A percentile compares a stretch with the other conserved stretches of the same genome.
Conservation (phyloP, 169 alveolate genomes). For the Condylostoma magnum region DNA sequence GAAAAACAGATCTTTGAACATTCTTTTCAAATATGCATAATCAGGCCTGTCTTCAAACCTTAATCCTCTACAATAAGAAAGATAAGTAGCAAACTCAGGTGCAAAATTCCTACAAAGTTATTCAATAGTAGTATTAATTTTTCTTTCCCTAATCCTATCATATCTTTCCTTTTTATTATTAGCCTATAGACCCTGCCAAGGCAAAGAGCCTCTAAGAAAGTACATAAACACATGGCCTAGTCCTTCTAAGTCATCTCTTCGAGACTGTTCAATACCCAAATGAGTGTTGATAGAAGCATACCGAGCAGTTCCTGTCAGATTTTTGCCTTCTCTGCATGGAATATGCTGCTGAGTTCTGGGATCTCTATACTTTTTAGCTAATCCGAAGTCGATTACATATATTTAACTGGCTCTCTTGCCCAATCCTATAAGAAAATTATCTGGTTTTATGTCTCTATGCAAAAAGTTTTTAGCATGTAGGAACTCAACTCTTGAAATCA, state of each 20-base stretch:
- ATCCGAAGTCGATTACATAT: conserved; percentile 80
- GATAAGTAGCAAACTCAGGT: conserved; percentile 58
- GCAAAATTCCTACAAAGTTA: conserved; percentile 81
- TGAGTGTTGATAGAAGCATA: conserved; percentile 76
- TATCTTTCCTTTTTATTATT: conserved; percentile 80
- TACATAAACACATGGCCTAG: conserved; percentile 68
- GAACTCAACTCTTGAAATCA: conserved; percentile 68
- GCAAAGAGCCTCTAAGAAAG: conserved; percentile 77
- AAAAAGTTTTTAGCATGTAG: conserved; percentile 63
- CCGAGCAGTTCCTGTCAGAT: conserved; percentile 80
- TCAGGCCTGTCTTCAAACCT: conserved; percentile 80
- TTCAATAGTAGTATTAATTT: conserved; percentile 79
- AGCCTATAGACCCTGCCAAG: conserved; percentile 85
- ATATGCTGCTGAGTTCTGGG: conserved; percentile 69
- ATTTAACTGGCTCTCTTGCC: conserved; percentile 61
- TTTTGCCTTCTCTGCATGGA: conserved; percentile 73
- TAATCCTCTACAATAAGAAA: conserved; percentile 59
- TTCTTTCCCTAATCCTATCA: conserved; percentile 82
- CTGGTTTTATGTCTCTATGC: conserved; percentile 87
- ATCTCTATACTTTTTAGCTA: conserved; percentile 66
- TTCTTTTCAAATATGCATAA: conserved; percentile 63
- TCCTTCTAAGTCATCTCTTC: conserved; percentile 81
- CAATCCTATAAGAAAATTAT: conserved; percentile 69
- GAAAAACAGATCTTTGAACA: too few relatives aligned
- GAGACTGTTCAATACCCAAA: conserved; percentile 72